Conservation (phyloP, 202 grass and related monocot species). For the Carex sylvatica region DNA sequence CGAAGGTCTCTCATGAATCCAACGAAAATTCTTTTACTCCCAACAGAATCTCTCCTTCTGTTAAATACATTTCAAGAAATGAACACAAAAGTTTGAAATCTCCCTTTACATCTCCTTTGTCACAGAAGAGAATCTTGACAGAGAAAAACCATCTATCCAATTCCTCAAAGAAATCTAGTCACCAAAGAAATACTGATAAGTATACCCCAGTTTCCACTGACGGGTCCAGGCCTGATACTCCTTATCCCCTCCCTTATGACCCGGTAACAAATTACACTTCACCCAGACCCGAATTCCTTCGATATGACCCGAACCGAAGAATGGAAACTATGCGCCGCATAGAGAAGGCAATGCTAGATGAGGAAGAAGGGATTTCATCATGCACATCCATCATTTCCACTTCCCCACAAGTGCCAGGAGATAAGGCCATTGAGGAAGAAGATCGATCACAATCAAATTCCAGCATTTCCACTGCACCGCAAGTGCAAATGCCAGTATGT, state of each 20-base stretch:
- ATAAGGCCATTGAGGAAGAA: neutral
- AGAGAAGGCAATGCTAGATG: slow-evolving; percentile 30
- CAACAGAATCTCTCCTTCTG: neutral
- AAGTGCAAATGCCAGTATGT: neutral
- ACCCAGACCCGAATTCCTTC: slow-evolving; percentile 66
- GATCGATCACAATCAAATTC: neutral
- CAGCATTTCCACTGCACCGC: neutral
- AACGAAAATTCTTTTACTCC: slow-evolving; percentile 24
- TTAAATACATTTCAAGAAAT: slow-evolving; percentile 16
- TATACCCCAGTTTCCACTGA: neutral
- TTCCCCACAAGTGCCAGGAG: slow-evolving; percentile 16
- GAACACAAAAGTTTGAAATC: neutral
- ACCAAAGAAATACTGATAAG: slow-evolving; percentile 12
- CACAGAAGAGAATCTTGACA: slow-evolving; percentile 51
- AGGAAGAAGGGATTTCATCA: slow-evolving; percentile 12
- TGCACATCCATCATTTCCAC: slow-evolving; percentile 21
- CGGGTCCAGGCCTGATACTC: slow-evolving; percentile 13
- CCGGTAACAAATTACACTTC: slow-evolving; percentile 76
- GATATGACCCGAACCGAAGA: slow-evolving; percentile 62
- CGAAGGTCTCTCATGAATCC: slow-evolving; percentile 7
- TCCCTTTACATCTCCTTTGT: slow-evolving; percentile 1
- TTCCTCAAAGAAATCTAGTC: neutral
- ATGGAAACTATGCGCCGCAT: slow-evolving; percentile 51
- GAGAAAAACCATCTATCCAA: slow-evolving; percentile 34
- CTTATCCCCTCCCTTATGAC: slow-evolving; percentile 42